phyloP scores from a whole-genome alignment of 73 alveolate genomes.

The Stentor roeselii region DNA sequence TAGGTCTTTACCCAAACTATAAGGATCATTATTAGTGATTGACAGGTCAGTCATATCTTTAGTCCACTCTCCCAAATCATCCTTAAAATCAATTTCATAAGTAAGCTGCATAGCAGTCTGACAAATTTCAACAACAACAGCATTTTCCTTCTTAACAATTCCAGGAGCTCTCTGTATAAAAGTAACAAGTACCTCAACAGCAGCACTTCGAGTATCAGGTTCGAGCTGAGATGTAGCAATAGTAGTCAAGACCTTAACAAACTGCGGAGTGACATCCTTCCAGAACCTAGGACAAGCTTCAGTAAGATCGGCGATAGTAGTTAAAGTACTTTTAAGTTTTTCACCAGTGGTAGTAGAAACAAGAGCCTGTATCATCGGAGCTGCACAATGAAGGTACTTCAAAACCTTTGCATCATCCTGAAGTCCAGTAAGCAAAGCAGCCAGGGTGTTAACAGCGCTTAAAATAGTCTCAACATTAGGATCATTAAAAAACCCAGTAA shows the following conservation, averaged over 20 bases:
- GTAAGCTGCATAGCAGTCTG: neutral
- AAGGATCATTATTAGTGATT: conserved; percentile 19
- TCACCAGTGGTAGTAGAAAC: conserved; percentile 14
- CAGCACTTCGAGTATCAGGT: neutral
- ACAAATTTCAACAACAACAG: neutral
- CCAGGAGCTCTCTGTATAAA: conserved; percentile 21
- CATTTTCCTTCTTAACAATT: neutral
- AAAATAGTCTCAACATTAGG: neutral
- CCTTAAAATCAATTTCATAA: neutral
- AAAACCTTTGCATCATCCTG: neutral
- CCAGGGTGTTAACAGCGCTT: neutral
- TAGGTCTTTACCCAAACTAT: conserved; percentile 15
- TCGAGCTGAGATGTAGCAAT: neutral
- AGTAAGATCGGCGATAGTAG: conserved; percentile 9
- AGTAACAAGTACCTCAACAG: conserved; percentile 18
- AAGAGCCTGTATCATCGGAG: neutral
- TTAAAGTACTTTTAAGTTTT: neutral
- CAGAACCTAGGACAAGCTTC: conserved; percentile 13
- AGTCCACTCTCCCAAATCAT: conserved; percentile 9
- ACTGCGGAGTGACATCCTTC: neutral
- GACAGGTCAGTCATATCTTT: neutral
- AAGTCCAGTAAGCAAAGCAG: conserved; percentile 6
- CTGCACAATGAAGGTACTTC: neutral
- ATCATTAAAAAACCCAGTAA: neutral
- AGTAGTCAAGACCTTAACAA: neutral